Base-by-base conservation (phyloP, 768 basidiomycete genomes). In the Kwoniella dejecticola region DNA sequence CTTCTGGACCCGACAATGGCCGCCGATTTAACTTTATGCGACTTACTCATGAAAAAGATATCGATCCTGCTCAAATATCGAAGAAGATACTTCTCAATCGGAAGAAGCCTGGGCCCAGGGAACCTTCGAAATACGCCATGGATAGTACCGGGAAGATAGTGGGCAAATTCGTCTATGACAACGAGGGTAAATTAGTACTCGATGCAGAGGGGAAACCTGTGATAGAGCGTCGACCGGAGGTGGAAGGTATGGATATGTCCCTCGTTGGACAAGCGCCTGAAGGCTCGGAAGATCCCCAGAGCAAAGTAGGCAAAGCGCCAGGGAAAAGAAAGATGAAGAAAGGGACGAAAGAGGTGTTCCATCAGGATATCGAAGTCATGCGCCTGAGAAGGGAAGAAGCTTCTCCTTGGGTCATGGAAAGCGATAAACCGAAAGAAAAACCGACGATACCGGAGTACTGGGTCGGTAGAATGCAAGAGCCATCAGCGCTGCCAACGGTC, bases 381-480 rank as follows among this genome's bases (percentile, higher is more conserved):
- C 40, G 69, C 23, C 31, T 75, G 11, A 57, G 67, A 33, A 49
- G 73, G 36, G 74, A 75, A 41, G 74, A 75, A 53, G 67, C 69
- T 21, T 33, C 44, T 24, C 73, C 73, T 11, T 75, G 74, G 74
- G 52, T 75, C 6, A 42, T 75, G 31, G 74, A 75, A 52, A 52
- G 57, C 23, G 64, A 59, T 11, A 68, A 57, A 31, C 24, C 54
- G 42, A 31, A 58, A 59, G 52, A 26, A 33, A 29, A 55, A 53
- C 23, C 33, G 15, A 36, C 15, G 15, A 21, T 57, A 33, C 71
- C 68, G 4, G 74, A 75, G 58, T 57, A 68, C 31, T 75, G 74
- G 74, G 71, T 75, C 0, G 74, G 74, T n/a, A 65, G 70, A 42
- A 69, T 72, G 57, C 47, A 62, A 24, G 71, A 72, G 38, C 57